Evolutionary conservation across 2,329 filamentous ascomycete genomes (phyloP).

Genomic region (Westerdykella sp.): DNA sequence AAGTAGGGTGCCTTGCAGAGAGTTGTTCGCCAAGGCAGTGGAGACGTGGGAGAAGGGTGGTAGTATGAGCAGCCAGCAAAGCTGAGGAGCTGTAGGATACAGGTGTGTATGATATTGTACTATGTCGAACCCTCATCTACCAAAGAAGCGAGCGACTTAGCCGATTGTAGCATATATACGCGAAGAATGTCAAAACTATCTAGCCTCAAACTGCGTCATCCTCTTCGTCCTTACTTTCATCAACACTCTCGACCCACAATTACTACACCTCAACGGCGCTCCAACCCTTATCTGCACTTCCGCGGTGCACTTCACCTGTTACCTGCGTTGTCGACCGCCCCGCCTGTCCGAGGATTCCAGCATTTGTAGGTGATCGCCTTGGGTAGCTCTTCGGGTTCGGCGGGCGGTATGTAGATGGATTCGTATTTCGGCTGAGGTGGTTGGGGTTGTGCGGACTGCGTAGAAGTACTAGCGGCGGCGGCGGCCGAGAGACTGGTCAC

Average conservation of each 20-base stretch:
- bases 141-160: background rate
- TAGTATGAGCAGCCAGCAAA: conserved; percentile 8
- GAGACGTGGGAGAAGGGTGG: conserved; percentile 26
- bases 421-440: too few species aligned
- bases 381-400: too few species aligned
- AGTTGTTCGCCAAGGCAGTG: conserved; percentile 63
- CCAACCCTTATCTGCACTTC: background rate
- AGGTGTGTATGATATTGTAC: background rate
- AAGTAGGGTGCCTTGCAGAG: conserved; percentile 72
- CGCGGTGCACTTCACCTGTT: too few species aligned
- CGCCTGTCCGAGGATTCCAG: too few species aligned
- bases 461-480: too few species aligned
- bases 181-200: conserved; percentile 1
- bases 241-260: conserved; percentile 6
- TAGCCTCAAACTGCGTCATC: conserved; percentile 17
- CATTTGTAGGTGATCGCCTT: too few species aligned
- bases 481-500: too few species aligned
- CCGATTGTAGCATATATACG: background rate
- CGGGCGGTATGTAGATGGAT: too few species aligned
- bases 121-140: background rate
- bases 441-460: too few species aligned
- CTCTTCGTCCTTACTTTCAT: conserved; percentile 12
- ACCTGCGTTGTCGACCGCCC: too few species aligned
- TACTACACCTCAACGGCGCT: conserved; percentile 7
- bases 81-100: conserved; percentile 2